Base-by-base conservation (phyloP, 331 rosid genomes). In the Quercus tomentella region DNA sequence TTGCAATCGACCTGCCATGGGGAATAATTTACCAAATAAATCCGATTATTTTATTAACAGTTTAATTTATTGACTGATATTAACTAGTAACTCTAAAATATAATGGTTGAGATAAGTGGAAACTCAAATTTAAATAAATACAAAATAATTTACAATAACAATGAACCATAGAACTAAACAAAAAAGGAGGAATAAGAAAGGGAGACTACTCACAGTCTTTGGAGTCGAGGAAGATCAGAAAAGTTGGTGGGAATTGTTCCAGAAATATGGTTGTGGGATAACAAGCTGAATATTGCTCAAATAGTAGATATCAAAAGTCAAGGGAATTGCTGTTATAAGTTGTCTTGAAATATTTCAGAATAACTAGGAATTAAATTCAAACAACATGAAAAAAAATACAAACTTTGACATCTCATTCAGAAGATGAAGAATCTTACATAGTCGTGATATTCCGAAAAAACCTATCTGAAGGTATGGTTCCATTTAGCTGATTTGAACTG, bases 1-100 rank as follows among this genome's bases (percentile, higher is more conserved):
- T 90, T 45, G 92, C 92, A 77, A 96, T 83, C 68, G 94, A 91
- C 94, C 99, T 96, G 90, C 83, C 84, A 82, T 22, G 81, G n/a
- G 55, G 60, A 85, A 88, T 49, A 74, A 62, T 31, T 72, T 70
- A 58, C 25, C 54, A 77, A 67, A 81, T 69, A 85, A 81, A 35
- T 22, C 18, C 76, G 61, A 62, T 25, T 25, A 22, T 45, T 71
- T 78, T 28, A 56, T 65, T 56, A 2, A 28, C 1, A 62, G n/a
- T 15, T 26, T 62, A 26, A 26, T 49, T 49, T 14, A 62, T 14
- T 62, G 37, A 31, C 20, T 26, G 10, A 26, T 62, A 62, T 12
- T 26, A 62, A 62, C 35, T 26, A 62, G 30, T 49, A 49, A 49
- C 17, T 12, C 12, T 49, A 25, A 26, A 62, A 25, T 17, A 10